phyloP scores from a whole-genome alignment of 2,329 filamentous ascomycete genomes.

The Thielaviopsis euricoi region DNA sequence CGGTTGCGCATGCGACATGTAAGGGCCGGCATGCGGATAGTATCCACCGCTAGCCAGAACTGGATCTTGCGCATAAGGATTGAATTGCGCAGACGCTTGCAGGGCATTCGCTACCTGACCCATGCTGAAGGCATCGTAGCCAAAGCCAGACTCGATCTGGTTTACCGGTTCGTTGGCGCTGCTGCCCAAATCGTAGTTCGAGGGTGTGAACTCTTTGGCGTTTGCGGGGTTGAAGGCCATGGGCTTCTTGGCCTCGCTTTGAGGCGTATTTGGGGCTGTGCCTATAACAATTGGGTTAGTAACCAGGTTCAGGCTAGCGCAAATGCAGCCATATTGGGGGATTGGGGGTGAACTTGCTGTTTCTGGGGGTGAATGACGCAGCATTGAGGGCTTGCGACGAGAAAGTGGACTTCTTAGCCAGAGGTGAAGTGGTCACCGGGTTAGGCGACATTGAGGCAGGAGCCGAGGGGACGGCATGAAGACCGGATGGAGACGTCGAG shows the following conservation, averaged over 20 bases:
- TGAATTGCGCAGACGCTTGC: conserved; percentile 35
- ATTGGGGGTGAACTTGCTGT: conserved; percentile 16
- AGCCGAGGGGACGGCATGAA: conserved; percentile 7
- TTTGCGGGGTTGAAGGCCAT: conserved; percentile 37
- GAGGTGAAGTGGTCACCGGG: conserved; percentile 8
- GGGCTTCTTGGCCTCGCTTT: conserved; percentile 14
- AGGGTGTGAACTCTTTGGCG: conserved; percentile 43
- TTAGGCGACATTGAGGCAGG: conserved; percentile 4
- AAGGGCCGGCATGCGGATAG: conserved; percentile 43
- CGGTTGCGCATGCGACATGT: conserved; percentile 40
- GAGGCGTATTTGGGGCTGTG: conserved; percentile 8
- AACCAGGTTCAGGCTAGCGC: conserved; percentile 3
- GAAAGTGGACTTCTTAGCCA: conserved; percentile 54
- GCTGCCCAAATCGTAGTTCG: conserved; percentile 7
- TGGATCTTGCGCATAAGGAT: conserved; percentile 68
- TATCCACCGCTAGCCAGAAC: conserved; percentile 43
- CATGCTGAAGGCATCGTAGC: conserved; percentile 50
- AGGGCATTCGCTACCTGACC: conserved; percentile 34
- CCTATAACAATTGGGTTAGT: conserved; percentile 10
- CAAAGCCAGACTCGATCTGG: conserved; percentile 10
- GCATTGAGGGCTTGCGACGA: conserved; percentile 84
- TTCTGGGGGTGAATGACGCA: conserved; percentile 66
- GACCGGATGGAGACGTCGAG: conserved; percentile 10
- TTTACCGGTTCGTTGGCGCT: conserved; percentile 1
- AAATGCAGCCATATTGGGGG: neutral